Evolutionary conservation across 306 rosid species (phyloP), one percentile per base, ranked within the genome.

Genomic region (Coriaria nepalensis): DNA sequence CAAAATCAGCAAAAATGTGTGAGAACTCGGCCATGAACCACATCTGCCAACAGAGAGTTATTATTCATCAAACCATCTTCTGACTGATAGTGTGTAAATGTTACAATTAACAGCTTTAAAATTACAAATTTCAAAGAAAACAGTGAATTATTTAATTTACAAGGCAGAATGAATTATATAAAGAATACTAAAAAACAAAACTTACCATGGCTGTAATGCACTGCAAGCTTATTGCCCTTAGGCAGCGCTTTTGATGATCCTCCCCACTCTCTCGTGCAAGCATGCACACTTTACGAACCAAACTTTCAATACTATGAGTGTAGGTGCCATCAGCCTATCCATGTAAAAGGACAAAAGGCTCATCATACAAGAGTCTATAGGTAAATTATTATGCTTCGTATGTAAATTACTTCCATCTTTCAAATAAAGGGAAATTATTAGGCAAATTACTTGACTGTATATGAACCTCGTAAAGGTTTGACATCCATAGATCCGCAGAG

Each of bases 201-300:
- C 45, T 42, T 79, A 85, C 98, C 98, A 92, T 82, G 61, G 98
- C 98, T 15, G 96, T 77, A 60, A 92, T 81, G 78, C 98, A 92
- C 59, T 92, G 98, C 82, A 92, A 77, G 68, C 96, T 79, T 53
- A 93, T 76, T 33, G 96, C 96, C 68, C 87, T 79, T 79, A 92
- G 65, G 69, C 76, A 64, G 61, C 49, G 47, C 52, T 59, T 79
- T 67, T 75, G 75, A 10, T 14, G 62, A 9, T 78, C 74, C 39
- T 79, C 94, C 47, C 85, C 86, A 8, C 48, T 67, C 62, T 73
- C 93, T 43, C 50, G 57, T 37, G 83, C 78, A 60, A 85, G 75
- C 65, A 47, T 50, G 53, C 93, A 85, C 49, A 85, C 87, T 82
- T 79, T 79, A 42, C 20, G 71, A 43, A 79, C 92, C 68, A 92